Conservation (phyloP, 2,329 filamentous ascomycete species). For the Colletotrichum abscissum region DNA sequence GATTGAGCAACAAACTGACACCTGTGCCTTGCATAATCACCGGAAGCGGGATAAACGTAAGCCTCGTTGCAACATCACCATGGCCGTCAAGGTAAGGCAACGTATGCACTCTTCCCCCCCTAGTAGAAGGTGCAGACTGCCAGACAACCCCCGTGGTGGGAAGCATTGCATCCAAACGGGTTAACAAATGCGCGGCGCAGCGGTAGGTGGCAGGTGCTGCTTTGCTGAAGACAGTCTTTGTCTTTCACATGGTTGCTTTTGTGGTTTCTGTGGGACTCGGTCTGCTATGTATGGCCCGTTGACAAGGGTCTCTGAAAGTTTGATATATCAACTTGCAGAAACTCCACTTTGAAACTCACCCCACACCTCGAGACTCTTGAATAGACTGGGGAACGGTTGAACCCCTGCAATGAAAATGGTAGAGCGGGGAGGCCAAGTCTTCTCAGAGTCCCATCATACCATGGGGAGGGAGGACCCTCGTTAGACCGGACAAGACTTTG, state of each 20-base stretch:
- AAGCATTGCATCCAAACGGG: background rate
- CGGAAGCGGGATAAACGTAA: background rate
- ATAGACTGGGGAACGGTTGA: background rate
- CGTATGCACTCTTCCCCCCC: background rate
- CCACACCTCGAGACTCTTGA: background rate
- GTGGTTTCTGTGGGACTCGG: background rate
- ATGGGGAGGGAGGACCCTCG: background rate
- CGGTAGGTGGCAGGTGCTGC: background rate
- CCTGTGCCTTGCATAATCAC: conserved; percentile 24
- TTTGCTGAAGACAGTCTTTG: background rate
- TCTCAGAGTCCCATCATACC: background rate
- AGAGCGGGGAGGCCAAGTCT: background rate
- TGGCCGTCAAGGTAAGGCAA: background rate
- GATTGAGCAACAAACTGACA: background rate
- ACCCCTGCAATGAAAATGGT: conserved; percentile 17
- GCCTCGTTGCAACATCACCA: background rate
- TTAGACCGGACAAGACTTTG: background rate
- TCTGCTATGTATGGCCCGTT: background rate
- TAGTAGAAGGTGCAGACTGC: conserved; percentile 2
- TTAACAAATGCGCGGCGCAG: background rate
- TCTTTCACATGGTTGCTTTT: background rate
- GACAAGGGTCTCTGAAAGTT: conserved; percentile 13
- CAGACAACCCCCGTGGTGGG: conserved; percentile 6
- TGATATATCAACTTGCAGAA: conserved; percentile 19
- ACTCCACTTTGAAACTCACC: conserved; percentile 17